Conservation (phyloP, 2,329 filamentous ascomycete species). For the Talaromyces sp. region DNA sequence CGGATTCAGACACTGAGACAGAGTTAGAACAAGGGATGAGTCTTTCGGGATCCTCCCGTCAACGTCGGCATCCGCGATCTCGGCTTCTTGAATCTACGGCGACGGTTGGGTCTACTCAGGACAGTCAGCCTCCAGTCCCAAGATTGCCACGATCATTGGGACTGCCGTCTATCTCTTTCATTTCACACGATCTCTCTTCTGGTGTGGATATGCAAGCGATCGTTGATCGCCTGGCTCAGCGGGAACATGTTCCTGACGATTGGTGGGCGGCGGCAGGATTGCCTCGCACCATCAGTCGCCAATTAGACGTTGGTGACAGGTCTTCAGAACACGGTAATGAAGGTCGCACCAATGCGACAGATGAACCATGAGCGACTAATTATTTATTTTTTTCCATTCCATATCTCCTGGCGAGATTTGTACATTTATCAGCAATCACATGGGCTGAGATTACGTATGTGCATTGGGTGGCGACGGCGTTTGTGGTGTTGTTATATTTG, state of each 20-base stretch:
- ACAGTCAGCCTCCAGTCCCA: constrained; percentile 30
- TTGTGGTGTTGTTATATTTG: constrained; percentile 7
- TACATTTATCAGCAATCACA: constrained; percentile 2
- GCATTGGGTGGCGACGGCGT: constrained; percentile 11
- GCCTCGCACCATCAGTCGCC: constrained; percentile 50
- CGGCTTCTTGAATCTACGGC: constrained; percentile 23
- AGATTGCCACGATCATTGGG: constrained; percentile 6
- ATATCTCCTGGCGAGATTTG: constrained; percentile 18
- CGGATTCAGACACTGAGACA: constrained; percentile 33
- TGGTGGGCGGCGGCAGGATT: constrained; percentile 74
- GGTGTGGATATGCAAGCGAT: constrained; percentile 62
- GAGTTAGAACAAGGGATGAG: constrained; percentile 21
- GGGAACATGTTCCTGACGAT: constrained; percentile 75
- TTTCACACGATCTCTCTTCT: constrained; percentile 26
- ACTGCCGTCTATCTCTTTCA: constrained; percentile 32
- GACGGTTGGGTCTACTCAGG: constrained; percentile 30
- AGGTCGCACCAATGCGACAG: not conserved
- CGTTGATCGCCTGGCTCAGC: constrained; percentile 63
- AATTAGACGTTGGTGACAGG: constrained; percentile 27
- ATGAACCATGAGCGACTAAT: constrained; percentile 6
- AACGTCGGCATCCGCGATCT: not conserved
- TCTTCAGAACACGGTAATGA: constrained; percentile 16
- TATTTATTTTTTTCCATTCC: not conserved
- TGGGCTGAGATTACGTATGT: constrained; percentile 5
- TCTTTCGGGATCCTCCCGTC: constrained; percentile 15